These are phyloP conservation scores for Phoma sp. DNA, from an alignment of 2,329 filamentous ascomycete species.

Conservation along the genomic window DNA sequence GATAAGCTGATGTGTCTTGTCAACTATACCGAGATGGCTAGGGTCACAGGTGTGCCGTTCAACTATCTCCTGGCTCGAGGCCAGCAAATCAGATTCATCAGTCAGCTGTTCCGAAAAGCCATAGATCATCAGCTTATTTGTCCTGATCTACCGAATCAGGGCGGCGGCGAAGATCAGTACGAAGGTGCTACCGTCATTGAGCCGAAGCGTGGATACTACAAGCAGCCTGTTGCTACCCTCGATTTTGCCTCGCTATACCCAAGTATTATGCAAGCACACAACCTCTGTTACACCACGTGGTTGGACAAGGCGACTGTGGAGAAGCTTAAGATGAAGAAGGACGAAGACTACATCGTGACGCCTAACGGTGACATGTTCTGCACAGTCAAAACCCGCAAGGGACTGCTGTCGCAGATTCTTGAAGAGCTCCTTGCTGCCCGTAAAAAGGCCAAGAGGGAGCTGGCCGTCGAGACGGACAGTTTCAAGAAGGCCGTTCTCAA, in stretches of 20 bases:
- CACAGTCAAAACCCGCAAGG: slow-evolving; percentile 86
- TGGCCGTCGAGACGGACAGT: slow-evolving; percentile 86
- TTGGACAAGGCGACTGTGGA: slow-evolving; percentile 80
- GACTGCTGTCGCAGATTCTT: slow-evolving; percentile 90
- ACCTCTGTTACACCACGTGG: slow-evolving; percentile 95
- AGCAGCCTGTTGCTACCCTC: slow-evolving; percentile 91
- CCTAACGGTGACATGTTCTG: slow-evolving; percentile 94
- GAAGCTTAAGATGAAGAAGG: slow-evolving; percentile 77
- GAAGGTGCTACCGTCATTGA: slow-evolving; percentile 98
- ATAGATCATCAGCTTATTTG: slow-evolving; percentile 92
- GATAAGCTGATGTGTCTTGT: slow-evolving; percentile 98
- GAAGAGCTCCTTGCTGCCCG: slow-evolving; percentile 90
- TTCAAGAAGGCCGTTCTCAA: slow-evolving; percentile 99
- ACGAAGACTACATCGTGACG: slow-evolving; percentile 95
- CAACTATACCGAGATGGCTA: slow-evolving; percentile 99
- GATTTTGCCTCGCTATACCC: slow-evolving; percentile 99
- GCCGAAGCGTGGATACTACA: slow-evolving; percentile 89
- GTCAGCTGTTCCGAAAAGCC: slow-evolving; percentile 94
- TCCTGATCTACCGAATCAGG: slow-evolving; percentile 77
- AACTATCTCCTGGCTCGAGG: slow-evolving; percentile 90
- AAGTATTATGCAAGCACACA: slow-evolving; percentile 98
- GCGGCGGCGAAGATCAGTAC: slow-evolving; percentile 80
- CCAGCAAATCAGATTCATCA: slow-evolving; percentile 97
- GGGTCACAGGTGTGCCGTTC: slow-evolving; percentile 98
- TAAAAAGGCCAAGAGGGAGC: slow-evolving; percentile 91